Conservation (phyloP, 176 grass and related monocot genomes). For the Canna indica region DNA sequence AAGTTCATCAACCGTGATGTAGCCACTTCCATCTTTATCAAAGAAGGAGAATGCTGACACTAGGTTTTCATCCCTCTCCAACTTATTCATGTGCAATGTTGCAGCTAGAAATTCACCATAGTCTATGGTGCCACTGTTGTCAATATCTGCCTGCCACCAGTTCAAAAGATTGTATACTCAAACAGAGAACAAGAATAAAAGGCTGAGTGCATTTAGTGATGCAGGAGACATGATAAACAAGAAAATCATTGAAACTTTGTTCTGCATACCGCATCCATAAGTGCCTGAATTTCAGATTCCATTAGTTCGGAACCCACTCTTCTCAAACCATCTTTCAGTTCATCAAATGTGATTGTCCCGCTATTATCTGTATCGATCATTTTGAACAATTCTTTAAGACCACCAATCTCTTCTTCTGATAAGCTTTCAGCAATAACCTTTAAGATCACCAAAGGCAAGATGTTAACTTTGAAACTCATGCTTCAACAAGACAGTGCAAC, state of each 20-base stretch:
- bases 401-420: conserved; percentile 60
- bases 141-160: conserved; percentile 50
- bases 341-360: conserved; percentile 25
- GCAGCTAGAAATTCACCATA: conserved; percentile 93
- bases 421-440: conserved; percentile 97
- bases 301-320: conserved; percentile 13
- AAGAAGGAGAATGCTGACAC: conserved; percentile 70
- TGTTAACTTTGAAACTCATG: background rate
- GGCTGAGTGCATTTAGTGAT: background rate
- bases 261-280: conserved; percentile 73
- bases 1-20: conserved; percentile 74
- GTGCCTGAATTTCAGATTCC: conserved; percentile 68
- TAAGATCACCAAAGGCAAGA: background rate
- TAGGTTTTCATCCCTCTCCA: conserved; percentile 85
- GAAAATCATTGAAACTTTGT: background rate
- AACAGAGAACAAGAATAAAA: background rate
- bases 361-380: conserved; percentile 18
- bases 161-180: background rate
- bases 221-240: background rate
- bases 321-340: conserved; percentile 17
- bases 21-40: conserved; percentile 89
- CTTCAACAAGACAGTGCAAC: background rate
- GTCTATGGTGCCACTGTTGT: conserved; percentile 58
- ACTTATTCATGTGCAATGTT: conserved; percentile 90
- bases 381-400: conserved; percentile 17